Base-by-base conservation (phyloP, 1,284 basidiomycete genomes). In the Ceratobasidium sp. region DNA sequence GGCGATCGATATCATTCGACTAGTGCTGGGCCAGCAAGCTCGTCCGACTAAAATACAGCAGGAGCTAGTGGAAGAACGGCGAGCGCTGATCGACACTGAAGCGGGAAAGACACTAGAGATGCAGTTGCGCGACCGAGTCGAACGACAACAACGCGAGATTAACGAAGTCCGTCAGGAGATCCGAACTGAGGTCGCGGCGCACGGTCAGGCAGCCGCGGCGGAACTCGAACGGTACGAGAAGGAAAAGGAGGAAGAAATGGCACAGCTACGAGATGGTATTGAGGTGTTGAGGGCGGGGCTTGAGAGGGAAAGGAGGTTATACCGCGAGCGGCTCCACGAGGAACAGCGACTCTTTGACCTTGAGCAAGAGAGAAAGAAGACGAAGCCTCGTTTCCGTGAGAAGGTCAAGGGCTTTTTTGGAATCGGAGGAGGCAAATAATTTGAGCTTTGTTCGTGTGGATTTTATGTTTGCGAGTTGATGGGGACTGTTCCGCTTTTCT, bases 81-180 rank as follows among this genome's bases (percentile, higher is more conserved):
- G 26, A 54, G n/a, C 23, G 12, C 26, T 73, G 15, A 26, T 15
- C 9, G 56, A 44, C 9, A 73, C 70, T 6, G 70, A 73, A 1
- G 70, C 44, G 17, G 70, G 70, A 7, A 15, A 73, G 42, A 42
- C 38, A 28, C 38, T 73, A 13, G 70, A 73, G 44, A 38, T 73
- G n/a, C 56, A 62, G 40, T 50, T 73, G 10, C 13, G 5, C 17
- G 46, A 73, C 5, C 70, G 70, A 56, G 57, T 73, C 38, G 40
- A 73, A 12, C 38, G 57, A n/a, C 70, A 73, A 42, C 56, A 73
- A 44, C 57, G 50, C 28, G 70, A 61, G 26, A 73, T 73, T 46
- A 57, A 48, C n/a, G 56, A 73, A 13, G 56, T 56, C 6, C 70
- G 70, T 2, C 42, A 56, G 44, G 70, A 73, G 42, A 52, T 73